phyloP scores from a whole-genome alignment of 176 grass and related monocot genomes.

The Dendrocalamus sinicus region DNA sequence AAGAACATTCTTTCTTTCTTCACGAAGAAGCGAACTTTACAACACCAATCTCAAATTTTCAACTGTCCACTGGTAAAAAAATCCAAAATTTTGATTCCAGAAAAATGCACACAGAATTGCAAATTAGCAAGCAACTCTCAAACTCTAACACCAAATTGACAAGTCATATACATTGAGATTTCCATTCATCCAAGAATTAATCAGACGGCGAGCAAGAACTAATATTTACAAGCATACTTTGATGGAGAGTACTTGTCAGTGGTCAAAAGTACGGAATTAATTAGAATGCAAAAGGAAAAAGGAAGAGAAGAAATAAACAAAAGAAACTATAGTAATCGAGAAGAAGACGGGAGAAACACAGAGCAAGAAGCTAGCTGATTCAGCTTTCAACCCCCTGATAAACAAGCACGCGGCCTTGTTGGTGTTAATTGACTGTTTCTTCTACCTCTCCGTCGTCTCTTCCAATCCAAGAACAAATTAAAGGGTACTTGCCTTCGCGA shows the following conservation, averaged over 20 bases:
- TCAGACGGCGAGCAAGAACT: constrained; percentile 40
- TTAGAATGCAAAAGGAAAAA: not conserved
- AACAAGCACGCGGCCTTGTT: constrained; percentile 6
- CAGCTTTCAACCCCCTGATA: constrained; percentile 14
- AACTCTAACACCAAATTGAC: not conserved
- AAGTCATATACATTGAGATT: not conserved
- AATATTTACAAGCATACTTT: constrained; percentile 61
- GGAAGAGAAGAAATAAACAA: not conserved
- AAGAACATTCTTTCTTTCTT: constrained; percentile 3
- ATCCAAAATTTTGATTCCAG: not conserved
- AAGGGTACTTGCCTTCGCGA: constrained; percentile 37
- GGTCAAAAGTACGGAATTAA: constrained; percentile 28
- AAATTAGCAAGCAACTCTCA: not conserved
- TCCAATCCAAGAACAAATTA: constrained; percentile 43
- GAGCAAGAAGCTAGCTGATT: constrained; percentile 46
- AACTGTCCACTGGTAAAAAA: not conserved
- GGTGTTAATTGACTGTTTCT: constrained; percentile 46
- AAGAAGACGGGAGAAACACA: constrained; percentile 48
- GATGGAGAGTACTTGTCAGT: constrained; percentile 39
- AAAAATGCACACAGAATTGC: not conserved
- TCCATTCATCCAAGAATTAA: constrained; percentile 29
- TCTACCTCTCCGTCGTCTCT: not conserved
- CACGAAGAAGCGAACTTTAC: not conserved
- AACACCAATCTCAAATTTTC: not conserved
- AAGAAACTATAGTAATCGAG: constrained; percentile 5